Conservation (phyloP, 352 stramenopile genomes). For the Elongisporangium undulatum region DNA sequence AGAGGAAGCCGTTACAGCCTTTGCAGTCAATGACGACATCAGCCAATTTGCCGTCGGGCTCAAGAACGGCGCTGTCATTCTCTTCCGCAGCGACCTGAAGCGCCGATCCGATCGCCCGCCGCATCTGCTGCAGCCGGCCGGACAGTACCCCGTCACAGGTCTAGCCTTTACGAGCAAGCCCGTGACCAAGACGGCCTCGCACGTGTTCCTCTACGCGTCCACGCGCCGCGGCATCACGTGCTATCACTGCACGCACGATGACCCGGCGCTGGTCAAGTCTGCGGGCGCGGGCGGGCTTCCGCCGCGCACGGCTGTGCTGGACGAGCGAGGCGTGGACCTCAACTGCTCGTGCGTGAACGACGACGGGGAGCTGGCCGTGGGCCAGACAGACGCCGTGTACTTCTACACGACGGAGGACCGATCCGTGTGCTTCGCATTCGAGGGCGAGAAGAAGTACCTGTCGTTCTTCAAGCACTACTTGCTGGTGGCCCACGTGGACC, state of each 20-base stretch:
- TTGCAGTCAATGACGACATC: conserved; percentile 81
- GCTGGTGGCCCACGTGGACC: conserved; percentile 77
- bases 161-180: conserved; percentile 81
- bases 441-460: conserved; percentile 85
- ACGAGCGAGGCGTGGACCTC: conserved; percentile 77
- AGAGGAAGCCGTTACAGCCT: conserved; percentile 83
- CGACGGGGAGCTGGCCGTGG: conserved; percentile 78
- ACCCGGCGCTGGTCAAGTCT: conserved; percentile 72
- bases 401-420: conserved; percentile 89
- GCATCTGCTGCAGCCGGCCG: conserved; percentile 71
- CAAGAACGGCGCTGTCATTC: conserved; percentile 80
- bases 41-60: conserved; percentile 76
- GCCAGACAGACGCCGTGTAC: conserved; percentile 84
- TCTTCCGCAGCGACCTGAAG: conserved; percentile 80
- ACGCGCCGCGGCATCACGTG: conserved; percentile 75
- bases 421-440: conserved; percentile 84
- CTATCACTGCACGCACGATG: conserved; percentile 83
- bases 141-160: conserved; percentile 73
- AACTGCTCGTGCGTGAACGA: conserved; percentile 84
- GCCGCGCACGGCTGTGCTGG: conserved; percentile 68
- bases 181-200: conserved; percentile 46
- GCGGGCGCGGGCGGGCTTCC: conserved; percentile 50
- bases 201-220: conserved; percentile 79
- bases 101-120: conserved; percentile 62
- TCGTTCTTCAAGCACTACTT: conserved; percentile 89